Base-by-base conservation (phyloP, 176 grass and related monocot species). In the Aegilops speltoides region DNA sequence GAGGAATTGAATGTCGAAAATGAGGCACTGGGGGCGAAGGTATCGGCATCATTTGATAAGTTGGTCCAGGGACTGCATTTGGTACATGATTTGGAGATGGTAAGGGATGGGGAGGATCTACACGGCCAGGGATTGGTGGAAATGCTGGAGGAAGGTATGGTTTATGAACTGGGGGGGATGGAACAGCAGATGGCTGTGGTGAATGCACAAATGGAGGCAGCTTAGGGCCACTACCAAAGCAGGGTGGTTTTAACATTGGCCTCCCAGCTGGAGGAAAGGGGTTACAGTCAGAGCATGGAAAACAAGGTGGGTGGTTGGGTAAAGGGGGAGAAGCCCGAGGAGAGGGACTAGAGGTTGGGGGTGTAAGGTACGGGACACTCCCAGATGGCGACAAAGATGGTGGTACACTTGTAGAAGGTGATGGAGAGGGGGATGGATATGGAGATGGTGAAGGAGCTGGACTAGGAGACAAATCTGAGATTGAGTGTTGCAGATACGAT, bases 391-490 rank as follows among this genome's bases (percentile, higher is more conserved):
- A 73, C 1, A 84, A 79, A 31, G 69, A 84, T 59, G 79, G 70
- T 74, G 85, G 43, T 24, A 61, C 23, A 82, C 57, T 76, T 74
- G 19, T 24, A 86, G 67, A 91, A 71, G 84, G 86, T 80, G 88
- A 80, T 79, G 87, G 81, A 22, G 84, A 86, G 3, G 77, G 92
- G 0, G 45, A 61, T 5, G 80, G 82, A 37, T 64, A 81, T 29
- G 84, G 86, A 17, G 84, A 81, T 57, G 83, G 60, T 28, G 88
- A 89, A n/a, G 89, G 92, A 85, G 93, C 91, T 77, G 89, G 84
- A 80, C 89, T 82, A 72, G 93, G 93, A 73, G 93, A 81, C 17
- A 86, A 52, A 68, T 88, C 85, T 71, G 93, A 91, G 73, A 95
- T 89, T 6, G 69, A 85, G 77, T 87, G 63, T 16, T 91, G 79